Percentiles rank a stretch among this genome's conserved stretches.
Evolutionary conservation across 495 filamentous ascomycete species (phyloP).

Genomic region (Geopyxis carbonaria): DNA sequence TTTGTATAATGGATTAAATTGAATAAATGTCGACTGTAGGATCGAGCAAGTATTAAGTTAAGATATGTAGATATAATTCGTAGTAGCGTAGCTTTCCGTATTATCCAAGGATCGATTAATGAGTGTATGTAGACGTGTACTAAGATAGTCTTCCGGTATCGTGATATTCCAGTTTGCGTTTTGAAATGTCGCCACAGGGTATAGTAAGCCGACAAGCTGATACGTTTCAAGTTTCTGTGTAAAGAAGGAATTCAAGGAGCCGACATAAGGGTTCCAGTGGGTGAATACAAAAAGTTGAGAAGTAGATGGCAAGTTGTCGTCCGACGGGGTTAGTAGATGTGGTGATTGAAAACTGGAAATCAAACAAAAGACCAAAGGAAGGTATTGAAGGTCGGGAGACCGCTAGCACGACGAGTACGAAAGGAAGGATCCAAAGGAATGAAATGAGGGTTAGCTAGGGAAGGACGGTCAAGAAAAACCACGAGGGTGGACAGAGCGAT

Average conservation of each 20-base stretch:
- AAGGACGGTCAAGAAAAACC: constrained; percentile 21
- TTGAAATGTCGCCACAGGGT: no score
- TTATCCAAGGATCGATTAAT: constrained; percentile 18
- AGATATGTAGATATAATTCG: constrained; percentile 10
- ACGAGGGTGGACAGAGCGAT: constrained; percentile 9
- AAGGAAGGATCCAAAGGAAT: constrained; percentile 26
- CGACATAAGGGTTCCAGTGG: constrained; percentile 23
- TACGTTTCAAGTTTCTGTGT: constrained; percentile 5
- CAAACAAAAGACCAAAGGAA: constrained; percentile 25
- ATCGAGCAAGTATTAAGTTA: background rate
- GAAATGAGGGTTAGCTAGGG: constrained; percentile 25
- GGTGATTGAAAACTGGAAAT: constrained; percentile 13
- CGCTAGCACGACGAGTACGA: constrained; percentile 23
- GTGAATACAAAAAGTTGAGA: constrained; percentile 9
- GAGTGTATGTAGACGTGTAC: constrained; percentile 17
- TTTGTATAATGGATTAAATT: constrained; percentile 10
- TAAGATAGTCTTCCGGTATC: no score
- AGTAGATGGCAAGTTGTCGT: background rate
- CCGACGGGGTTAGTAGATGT: background rate
- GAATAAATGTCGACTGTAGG: constrained; percentile 5
- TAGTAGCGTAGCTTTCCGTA: constrained; percentile 4
- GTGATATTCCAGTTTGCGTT: no score
- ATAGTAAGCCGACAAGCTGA: no score
- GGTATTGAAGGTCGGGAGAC: constrained; percentile 12
- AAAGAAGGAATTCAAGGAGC: constrained; percentile 28